Evolutionary conservation across 768 basidiomycete species (phyloP).

Genomic region (Termitomyces sp.): DNA sequence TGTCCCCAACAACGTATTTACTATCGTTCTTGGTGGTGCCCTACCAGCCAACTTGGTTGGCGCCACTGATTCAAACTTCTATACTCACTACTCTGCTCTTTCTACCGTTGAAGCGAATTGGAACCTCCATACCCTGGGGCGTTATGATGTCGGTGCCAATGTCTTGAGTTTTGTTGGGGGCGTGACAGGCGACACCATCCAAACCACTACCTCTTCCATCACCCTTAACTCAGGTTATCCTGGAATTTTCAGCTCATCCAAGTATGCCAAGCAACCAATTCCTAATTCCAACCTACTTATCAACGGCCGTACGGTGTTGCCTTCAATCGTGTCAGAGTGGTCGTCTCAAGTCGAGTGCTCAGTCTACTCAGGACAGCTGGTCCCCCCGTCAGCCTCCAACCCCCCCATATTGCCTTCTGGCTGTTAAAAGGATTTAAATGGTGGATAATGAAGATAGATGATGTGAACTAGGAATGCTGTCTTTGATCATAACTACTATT

Average conservation of each 20-base stretch:
- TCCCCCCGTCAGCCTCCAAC: slow-evolving; percentile 4
- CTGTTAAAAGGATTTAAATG: neutral
- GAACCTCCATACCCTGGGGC: slow-evolving; percentile 56
- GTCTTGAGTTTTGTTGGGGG: slow-evolving; percentile 49
- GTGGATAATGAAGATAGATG: too few relatives aligned
- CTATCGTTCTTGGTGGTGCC: slow-evolving; percentile 37
- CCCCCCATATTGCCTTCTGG: neutral
- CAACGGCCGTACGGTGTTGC: slow-evolving; percentile 20
- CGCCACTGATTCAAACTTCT: slow-evolving; percentile 48
- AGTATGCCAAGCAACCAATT: slow-evolving; percentile 11
- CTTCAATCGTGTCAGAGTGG: slow-evolving; percentile 18
- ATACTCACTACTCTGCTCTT: slow-evolving; percentile 57
- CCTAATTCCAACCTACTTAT: slow-evolving; percentile 21
- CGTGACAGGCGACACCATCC: slow-evolving; percentile 35
- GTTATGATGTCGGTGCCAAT: slow-evolving; percentile 32
- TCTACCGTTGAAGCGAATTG: slow-evolving; percentile 61
- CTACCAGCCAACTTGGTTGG: slow-evolving; percentile 36
- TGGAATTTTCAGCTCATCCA: slow-evolving; percentile 18
- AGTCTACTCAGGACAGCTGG: slow-evolving; percentile 16
- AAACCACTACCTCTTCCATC: slow-evolving; percentile 8
- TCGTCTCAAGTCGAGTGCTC: slow-evolving; percentile 20
- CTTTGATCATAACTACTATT: too few relatives aligned
- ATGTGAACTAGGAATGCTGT: neutral
- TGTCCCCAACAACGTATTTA: slow-evolving; percentile 42
- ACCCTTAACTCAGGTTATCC: slow-evolving; percentile 20